Conservation (phyloP, 129 eudicot species). For the Pulicaria dysenterica region DNA sequence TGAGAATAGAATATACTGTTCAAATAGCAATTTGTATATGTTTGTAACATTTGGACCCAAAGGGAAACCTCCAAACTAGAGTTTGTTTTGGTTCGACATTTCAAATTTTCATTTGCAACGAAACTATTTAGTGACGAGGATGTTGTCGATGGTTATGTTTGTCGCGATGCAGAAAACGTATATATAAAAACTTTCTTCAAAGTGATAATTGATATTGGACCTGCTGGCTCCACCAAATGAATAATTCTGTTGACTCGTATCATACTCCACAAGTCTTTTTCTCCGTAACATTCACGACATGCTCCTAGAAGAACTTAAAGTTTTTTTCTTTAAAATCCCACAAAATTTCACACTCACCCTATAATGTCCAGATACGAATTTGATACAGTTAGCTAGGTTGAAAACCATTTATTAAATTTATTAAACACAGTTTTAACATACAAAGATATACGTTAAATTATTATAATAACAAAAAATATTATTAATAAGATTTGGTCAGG, state of each 20-base stretch:
- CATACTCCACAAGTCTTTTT: conserved; percentile 14
- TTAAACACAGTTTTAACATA: too few relatives aligned
- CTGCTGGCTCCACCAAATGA: conserved; percentile 21
- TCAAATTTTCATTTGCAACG: background rate
- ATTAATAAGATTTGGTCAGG: too few relatives aligned
- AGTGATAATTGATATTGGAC: conserved; percentile 15
- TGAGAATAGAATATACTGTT: background rate
- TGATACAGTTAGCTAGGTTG: too few relatives aligned
- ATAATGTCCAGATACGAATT: too few relatives aligned
- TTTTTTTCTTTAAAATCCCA: too few relatives aligned
- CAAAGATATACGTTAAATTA: too few relatives aligned
- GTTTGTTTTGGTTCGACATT: conserved; percentile 28
- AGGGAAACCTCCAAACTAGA: conserved; percentile 20
- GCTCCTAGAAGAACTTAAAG: too few relatives aligned
- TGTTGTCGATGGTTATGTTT: conserved; percentile 12
- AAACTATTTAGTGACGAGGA: conserved; percentile 15
- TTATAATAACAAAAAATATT: too few relatives aligned
- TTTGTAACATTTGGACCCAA: conserved; percentile 22
- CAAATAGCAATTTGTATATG: conserved; percentile 11
- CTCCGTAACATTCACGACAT: background rate
- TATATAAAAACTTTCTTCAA: background rate
- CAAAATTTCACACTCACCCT: too few relatives aligned
- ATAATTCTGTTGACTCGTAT: conserved; percentile 18
- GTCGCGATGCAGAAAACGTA: conserved; percentile 36
- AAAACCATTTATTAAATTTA: too few relatives aligned